Base-by-base conservation (phyloP, 1,284 basidiomycete genomes). In the Ustilago crameri region DNA sequence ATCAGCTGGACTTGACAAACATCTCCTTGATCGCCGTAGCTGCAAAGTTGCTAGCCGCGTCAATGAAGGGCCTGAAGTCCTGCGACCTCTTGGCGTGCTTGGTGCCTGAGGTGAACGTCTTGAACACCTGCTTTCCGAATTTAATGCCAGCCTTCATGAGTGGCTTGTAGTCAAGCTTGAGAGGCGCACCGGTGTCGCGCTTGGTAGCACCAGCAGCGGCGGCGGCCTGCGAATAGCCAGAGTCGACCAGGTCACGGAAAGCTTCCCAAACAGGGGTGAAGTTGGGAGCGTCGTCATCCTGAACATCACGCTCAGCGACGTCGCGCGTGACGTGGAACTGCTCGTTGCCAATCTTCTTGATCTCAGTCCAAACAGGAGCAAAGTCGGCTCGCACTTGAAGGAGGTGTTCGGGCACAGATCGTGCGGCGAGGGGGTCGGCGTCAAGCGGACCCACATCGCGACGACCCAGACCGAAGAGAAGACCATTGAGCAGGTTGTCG, bases 61-160 rank as follows among this genome's bases (percentile, higher is more conserved):
- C 92, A 76, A 93, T 93, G 17, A 94, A 86, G 7, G 93, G 93
- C 57, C 93, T 93, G 46, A 63, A 63, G 35, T 77, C 75, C 22
- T 55, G 45, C 85, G 68, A 61, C 17, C 68, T 62, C 68, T 71
- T 71, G 35, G 46, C 44, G 45, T 75, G 69, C 30, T 43, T 32
- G 26, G 53, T 53, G 45, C 30, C 30, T 7, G 30, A 30, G 30
- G 66, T 64, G 53, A 75, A 65, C 24, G 68, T 61, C 47, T 61
- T 53, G 58, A 65, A 71, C 37, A 71, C 46, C 58, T 71, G 68
- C 51, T 57, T 54, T 38, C 56, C 68, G 30, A 47, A 75, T 24
- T 55, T 43, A 53, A 53, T 51, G 20, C 60, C 57, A 3, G 73
- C 73, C 55, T 72, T 59, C 34, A 68, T 51, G 20, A 75, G 55